These are phyloP conservation scores for sorghum (Sorghum bicolor) DNA, from an alignment of 176 grass and related monocot species.

Conservation along the genomic window Sorghum_bicolor_NCBIv3 NC_012872.2:4173001-4173500, in stretches of 20 bases:
- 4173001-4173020: not conserved
- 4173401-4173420: too few species aligned
- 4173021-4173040: not conserved
- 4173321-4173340: not conserved
- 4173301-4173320: not conserved
- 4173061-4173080: not conserved
- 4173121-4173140: not conserved
- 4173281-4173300: not conserved
- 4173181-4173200: not conserved
- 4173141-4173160: not conserved
- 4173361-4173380: not conserved
- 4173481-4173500: too few species aligned
- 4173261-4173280: not conserved
- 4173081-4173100: not conserved
- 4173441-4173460: too few species aligned
- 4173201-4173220: not conserved
- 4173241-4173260: conserved; percentile 13
- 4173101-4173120: not conserved
- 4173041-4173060: not conserved
- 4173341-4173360: not conserved
- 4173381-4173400: not conserved
- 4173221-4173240: conserved; percentile 14
- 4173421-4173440: not conserved
- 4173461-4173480: too few species aligned
- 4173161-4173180: not conserved